phyloP scores from a whole-genome alignment of 1,139 yeast species.

The Candida gigantensis region DNA sequence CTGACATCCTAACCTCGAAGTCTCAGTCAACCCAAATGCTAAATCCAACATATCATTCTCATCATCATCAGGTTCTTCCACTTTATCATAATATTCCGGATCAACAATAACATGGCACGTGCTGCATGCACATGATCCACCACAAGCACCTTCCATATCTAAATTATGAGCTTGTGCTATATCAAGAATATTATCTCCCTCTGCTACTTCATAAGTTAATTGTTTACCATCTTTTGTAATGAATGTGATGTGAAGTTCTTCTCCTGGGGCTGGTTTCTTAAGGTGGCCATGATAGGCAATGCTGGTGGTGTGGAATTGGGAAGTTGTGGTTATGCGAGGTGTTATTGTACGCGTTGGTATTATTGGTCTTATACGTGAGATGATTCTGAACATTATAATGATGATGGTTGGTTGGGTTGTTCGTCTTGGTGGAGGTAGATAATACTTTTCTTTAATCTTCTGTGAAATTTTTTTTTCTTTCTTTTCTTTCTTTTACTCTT shows the following conservation, averaged over 20 bases:
- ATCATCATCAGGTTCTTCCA: slow-evolving; percentile 96
- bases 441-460: background rate
- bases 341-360: too few species aligned
- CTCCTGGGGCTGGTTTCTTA: slow-evolving; percentile 89
- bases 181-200: slow-evolving; percentile 88
- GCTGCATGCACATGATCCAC: slow-evolving; percentile 98
- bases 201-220: slow-evolving; percentile 79
- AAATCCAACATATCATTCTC: slow-evolving; percentile 98
- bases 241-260: slow-evolving; percentile 86
- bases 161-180: slow-evolving; percentile 92
- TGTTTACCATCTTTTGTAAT: slow-evolving; percentile 91
- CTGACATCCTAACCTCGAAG: slow-evolving; percentile 96
- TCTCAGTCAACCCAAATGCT: slow-evolving; percentile 95
- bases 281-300: slow-evolving; percentile 70
- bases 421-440: background rate
- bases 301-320: slow-evolving; percentile 23
- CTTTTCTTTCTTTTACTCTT: background rate
- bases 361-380: slow-evolving; percentile 1
- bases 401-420: background rate
- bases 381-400: slow-evolving; percentile 2
- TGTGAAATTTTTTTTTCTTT: slow-evolving; percentile 1
- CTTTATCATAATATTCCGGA: slow-evolving; percentile 85
- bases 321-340: too few species aligned
- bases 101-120: slow-evolving; percentile 96
- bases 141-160: slow-evolving; percentile 99